These are phyloP conservation scores for Boechera stricta DNA, from an alignment of 345 rosid species.

Conservation along the genomic window DNA sequence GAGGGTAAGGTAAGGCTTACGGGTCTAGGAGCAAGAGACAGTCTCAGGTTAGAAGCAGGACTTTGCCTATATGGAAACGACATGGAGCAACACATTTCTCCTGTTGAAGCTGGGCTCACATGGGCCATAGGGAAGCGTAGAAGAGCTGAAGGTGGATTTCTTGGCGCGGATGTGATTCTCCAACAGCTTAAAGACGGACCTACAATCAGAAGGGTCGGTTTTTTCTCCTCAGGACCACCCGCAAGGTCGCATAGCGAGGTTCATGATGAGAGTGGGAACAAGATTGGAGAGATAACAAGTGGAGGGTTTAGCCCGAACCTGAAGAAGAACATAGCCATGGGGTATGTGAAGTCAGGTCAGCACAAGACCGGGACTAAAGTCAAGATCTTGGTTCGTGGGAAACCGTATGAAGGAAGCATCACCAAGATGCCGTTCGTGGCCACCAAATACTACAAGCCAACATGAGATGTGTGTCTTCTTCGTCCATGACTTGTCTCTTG, in stretches of 20 bases:
- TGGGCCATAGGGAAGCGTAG: conserved; percentile 99
- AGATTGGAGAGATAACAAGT: conserved; percentile 92
- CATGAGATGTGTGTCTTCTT: conserved; percentile 45
- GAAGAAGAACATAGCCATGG: conserved; percentile 98
- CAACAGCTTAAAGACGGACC: conserved; percentile 92
- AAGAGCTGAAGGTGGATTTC: conserved; percentile 94
- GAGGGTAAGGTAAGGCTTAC: conserved; percentile 92
- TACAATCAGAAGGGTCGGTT: conserved; percentile 82
- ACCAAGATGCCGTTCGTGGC: conserved; percentile 90
- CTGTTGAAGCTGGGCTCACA: conserved; percentile 92
- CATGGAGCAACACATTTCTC: conserved; percentile 91
- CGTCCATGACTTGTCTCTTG: conserved; percentile 28
- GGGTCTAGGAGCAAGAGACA: conserved; percentile 94
- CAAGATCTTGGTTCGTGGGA: conserved; percentile 82
- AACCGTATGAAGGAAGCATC: conserved; percentile 78
- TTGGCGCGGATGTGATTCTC: conserved; percentile 88
- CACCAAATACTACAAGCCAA: conserved; percentile 83
- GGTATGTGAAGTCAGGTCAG: conserved; percentile 88
- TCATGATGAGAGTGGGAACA: conserved; percentile 72
- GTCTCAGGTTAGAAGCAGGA: conserved; percentile 96
- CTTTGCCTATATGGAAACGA: conserved; percentile 90
- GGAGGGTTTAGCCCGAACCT: conserved; percentile 98
- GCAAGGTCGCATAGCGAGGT: conserved; percentile 95
- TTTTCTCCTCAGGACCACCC: conserved; percentile 85
- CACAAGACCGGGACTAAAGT: conserved; percentile 88